phyloP scores from a whole-genome alignment of 805 yeast genomes.

The Kluyveromyces starmeri region DNA sequence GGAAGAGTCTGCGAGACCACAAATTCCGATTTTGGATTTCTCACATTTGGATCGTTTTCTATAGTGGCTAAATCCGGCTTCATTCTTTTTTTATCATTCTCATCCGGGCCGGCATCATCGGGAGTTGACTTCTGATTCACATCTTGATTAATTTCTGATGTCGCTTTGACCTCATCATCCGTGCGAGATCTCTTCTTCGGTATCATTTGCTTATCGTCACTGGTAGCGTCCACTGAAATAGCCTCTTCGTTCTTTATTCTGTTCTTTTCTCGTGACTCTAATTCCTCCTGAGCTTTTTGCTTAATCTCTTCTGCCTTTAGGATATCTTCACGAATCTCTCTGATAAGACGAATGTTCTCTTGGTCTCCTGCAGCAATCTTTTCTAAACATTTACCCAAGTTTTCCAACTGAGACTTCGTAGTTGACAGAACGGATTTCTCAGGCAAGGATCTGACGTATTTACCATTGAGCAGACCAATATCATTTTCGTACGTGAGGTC shows the following conservation, averaged over 20 bases:
- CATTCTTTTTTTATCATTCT: constrained; percentile 12
- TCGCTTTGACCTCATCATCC: constrained; percentile 12
- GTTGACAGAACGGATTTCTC: constrained; percentile 34
- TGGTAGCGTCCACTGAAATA: constrained; percentile 1
- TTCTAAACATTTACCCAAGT: constrained; percentile 16
- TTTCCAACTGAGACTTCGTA: constrained; percentile 32
- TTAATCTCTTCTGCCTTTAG: constrained; percentile 9
- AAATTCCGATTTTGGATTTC: constrained; percentile 69
- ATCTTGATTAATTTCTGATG: constrained; percentile 7
- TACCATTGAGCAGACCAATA: constrained; percentile 55
- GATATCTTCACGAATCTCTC: constrained; percentile 10
- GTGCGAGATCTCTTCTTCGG: constrained; percentile 6
- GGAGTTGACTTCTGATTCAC: too few relatives aligned
- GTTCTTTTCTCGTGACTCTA: constrained; percentile 5
- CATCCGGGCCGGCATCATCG: constrained; percentile 1
- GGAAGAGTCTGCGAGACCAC: constrained; percentile 65
- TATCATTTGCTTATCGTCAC: constrained; percentile 3
- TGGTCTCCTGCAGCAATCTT: constrained; percentile 19
- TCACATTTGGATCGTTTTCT: constrained; percentile 50
- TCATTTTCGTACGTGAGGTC: constrained; percentile 49
- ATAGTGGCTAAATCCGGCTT: constrained; percentile 20
- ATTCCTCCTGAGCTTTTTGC: constrained; percentile 13
- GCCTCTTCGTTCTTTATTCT: constrained; percentile 5
- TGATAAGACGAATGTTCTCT: constrained; percentile 13
- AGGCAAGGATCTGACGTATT: constrained; percentile 37